phyloP scores from a whole-genome alignment of 2,329 filamentous ascomycete species.

The Aspergillus fischeri region DNA sequence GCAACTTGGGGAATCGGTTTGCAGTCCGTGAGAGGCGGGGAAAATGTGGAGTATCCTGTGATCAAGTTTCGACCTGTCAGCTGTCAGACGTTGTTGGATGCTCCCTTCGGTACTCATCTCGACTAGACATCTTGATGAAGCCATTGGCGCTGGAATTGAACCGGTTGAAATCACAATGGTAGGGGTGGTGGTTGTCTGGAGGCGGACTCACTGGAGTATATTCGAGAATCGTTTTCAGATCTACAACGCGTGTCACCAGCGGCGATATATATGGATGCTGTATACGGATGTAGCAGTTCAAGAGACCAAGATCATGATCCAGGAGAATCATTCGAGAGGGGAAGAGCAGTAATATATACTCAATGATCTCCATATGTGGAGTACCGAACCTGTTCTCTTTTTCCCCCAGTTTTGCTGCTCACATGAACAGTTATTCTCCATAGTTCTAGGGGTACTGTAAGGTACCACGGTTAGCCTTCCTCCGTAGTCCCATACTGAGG shows the following conservation, averaged over 20 bases:
- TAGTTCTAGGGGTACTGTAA: conserved; percentile 2
- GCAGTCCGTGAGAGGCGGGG: conserved; percentile 19
- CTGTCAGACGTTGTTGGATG: neutral
- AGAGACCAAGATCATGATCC: neutral
- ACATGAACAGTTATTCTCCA: conserved; percentile 25
- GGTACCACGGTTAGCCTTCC: neutral
- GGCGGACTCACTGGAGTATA: too few species aligned
- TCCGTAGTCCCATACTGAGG: conserved; percentile 1
- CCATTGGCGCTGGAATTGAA: too few species aligned
- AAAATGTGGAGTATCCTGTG: conserved; percentile 25
- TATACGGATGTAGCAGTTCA: too few species aligned
- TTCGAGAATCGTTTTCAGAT: too few species aligned
- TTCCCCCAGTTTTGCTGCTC: conserved; percentile 24
- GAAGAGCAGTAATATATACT: neutral
- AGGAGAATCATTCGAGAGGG: neutral
- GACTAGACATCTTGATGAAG: too few species aligned
- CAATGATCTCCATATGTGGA: neutral
- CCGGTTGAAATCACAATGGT: too few species aligned
- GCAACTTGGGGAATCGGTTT: conserved; percentile 11
- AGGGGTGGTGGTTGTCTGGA: too few species aligned
- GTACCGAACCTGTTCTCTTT: conserved; percentile 6
- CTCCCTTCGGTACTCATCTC: neutral
- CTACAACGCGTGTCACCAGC: too few species aligned
- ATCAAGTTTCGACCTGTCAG: neutral
- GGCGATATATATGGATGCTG: too few species aligned